A percentile compares a stretch with the other conserved stretches of the same genome.
phyloP scores from a whole-genome alignment of 352 stramenopile genomes.

The Vaucheria bursata region DNA sequence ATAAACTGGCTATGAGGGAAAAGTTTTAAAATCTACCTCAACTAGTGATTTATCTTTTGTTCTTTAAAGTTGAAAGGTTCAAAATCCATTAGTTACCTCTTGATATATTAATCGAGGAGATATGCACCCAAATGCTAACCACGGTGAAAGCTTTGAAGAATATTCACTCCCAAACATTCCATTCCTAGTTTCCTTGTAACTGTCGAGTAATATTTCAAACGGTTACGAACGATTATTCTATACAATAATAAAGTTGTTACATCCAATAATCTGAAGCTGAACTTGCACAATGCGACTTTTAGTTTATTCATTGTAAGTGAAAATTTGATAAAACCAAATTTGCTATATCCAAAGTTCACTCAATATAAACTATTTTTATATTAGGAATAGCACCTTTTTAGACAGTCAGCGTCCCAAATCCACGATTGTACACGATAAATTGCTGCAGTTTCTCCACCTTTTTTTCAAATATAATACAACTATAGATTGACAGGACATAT shows the following conservation, averaged over 20 bases:
- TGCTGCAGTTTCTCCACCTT: slow-evolving; percentile 22
- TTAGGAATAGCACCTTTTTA: slow-evolving; percentile 44
- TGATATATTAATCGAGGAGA: slow-evolving; percentile 61
- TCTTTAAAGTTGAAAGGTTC: background rate
- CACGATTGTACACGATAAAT: slow-evolving; percentile 12
- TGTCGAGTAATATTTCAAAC: no score
- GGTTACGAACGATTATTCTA: no score
- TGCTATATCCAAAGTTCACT: no score
- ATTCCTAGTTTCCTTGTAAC: slow-evolving; percentile 79
- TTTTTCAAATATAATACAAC: background rate
- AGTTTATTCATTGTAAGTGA: no score
- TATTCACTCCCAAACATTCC: slow-evolving; percentile 68
- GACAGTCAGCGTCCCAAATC: slow-evolving; percentile 64
- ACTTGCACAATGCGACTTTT: background rate
- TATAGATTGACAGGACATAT: background rate
- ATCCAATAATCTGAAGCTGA: no score
- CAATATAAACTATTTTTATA: no score
- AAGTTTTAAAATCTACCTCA: no score
- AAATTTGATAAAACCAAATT: no score
- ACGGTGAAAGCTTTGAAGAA: slow-evolving; percentile 72
- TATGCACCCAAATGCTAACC: slow-evolving; percentile 68
- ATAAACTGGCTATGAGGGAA: no score
- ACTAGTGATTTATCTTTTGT: no score
- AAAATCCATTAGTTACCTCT: slow-evolving; percentile 49
- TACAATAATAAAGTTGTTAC: no score